Percentiles rank a stretch among this genome's conserved stretches.
These are phyloP conservation scores for Sordaria brevicollis DNA, from an alignment of 495 filamentous ascomycete genomes.

Conservation along the genomic window DNA sequence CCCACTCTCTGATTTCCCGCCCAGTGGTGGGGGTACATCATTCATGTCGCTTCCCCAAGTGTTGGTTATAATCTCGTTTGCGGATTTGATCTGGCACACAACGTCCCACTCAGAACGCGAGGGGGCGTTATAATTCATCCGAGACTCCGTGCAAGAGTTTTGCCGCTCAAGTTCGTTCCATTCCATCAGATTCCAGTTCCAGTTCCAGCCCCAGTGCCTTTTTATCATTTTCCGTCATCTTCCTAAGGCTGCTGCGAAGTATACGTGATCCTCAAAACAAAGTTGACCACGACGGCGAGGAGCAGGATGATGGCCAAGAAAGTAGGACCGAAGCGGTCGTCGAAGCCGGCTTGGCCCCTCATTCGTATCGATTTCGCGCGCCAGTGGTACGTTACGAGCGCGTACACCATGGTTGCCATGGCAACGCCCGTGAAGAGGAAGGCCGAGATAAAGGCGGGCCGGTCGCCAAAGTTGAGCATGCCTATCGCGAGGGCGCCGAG, in stretches of 20 bases:
- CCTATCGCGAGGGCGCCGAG: conserved; percentile 91
- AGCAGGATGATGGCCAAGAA: conserved; percentile 76
- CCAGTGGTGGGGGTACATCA: background rate
- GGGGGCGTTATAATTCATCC: background rate
- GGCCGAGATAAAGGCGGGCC: conserved; percentile 79
- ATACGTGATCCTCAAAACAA: conserved; percentile 71
- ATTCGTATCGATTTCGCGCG: conserved; percentile 83
- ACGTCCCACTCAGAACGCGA: background rate
- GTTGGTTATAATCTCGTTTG: background rate
- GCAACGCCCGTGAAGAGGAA: conserved; percentile 90
- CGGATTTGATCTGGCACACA: background rate
- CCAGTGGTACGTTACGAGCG: conserved; percentile 93
- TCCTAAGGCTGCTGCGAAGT: conserved; percentile 22
- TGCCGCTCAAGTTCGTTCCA: background rate
- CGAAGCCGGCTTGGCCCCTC: conserved; percentile 88
- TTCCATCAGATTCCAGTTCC: no score
- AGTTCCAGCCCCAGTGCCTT: background rate
- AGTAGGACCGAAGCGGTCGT: conserved; percentile 88
- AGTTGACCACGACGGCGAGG: conserved; percentile 85
- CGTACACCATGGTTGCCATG: conserved; percentile 93
- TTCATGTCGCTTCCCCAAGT: background rate
- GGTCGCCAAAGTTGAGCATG: conserved; percentile 96
- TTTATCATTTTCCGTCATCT: background rate
- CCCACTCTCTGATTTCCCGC: no score
- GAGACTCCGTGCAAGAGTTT: background rate